Percentiles rank a stretch among this genome's conserved stretches.
phyloP scores from a whole-genome alignment of 2,329 filamentous ascomycete genomes.

The Cercospora sp. region DNA sequence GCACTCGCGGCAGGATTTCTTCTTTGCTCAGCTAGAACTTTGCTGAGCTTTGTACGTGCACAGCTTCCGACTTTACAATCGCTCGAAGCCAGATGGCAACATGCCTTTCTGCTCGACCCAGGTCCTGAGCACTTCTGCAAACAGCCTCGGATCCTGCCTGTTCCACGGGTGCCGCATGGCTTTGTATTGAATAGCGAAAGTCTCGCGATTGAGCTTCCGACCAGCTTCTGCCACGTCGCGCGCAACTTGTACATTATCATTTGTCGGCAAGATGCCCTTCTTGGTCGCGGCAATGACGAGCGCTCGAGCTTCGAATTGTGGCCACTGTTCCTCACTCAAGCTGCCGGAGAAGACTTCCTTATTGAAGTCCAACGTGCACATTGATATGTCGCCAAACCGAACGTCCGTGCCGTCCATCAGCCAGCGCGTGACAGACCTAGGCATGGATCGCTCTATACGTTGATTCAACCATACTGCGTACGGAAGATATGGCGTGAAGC shows the following conservation, averaged over 20 bases:
- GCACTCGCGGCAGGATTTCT: background rate
- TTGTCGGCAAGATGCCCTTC: slow-evolving; percentile 28
- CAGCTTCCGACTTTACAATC: background rate
- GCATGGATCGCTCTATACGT: slow-evolving; percentile 23
- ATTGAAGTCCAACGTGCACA: slow-evolving; percentile 19
- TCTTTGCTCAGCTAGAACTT: background rate
- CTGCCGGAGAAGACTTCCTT: slow-evolving; percentile 22
- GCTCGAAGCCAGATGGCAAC: slow-evolving; percentile 2
- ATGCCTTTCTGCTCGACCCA: slow-evolving; percentile 21
- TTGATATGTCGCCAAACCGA: background rate
- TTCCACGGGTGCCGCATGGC: slow-evolving; percentile 35
- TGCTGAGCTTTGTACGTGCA: background rate
- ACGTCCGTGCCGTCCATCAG: slow-evolving; percentile 32
- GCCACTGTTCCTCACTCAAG: slow-evolving; percentile 20
- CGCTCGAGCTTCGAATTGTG: slow-evolving; percentile 26
- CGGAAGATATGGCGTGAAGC: slow-evolving; percentile 16
- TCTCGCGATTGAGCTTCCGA: slow-evolving; percentile 21
- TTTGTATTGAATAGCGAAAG: slow-evolving; percentile 25
- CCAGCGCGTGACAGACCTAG: slow-evolving; percentile 26
- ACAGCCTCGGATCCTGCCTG: slow-evolving; percentile 30
- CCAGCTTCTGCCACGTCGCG: slow-evolving; percentile 26
- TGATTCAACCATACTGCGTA: slow-evolving; percentile 24
- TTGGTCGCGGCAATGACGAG: slow-evolving; percentile 34
- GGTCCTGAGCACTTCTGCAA: slow-evolving; percentile 25
- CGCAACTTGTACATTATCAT: slow-evolving; percentile 28